Base-by-base conservation (phyloP, 1,139 yeast species). In the Barnettozyma hawaiiensis region DNA sequence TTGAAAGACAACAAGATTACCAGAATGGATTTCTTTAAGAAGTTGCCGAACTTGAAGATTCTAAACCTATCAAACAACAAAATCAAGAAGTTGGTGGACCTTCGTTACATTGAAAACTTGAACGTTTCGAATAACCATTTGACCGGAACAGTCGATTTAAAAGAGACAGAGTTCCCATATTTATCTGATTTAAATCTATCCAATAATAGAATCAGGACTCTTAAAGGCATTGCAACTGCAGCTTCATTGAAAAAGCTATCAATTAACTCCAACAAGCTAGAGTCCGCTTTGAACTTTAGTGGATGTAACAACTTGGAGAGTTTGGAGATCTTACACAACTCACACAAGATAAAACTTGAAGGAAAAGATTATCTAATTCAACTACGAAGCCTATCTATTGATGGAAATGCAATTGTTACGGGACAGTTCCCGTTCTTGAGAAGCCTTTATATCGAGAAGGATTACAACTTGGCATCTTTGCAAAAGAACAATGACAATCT, bases 1-100 rank as follows among this genome's bases (percentile, higher is more conserved):
- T 34, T 55, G 24, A 50, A 52, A 24, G 22, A 39, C 11, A 56
- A 56, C 23, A 39, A 45, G n/a, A 46, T 56, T 3, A 36, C 50
- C 12, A 44, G 41, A n/a, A 38, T 55, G 45, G 39, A 35, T 8
- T 31, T 34, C 8, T 56, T 56, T 29, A 22, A 42, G 10, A 27
- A 43, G 3, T 42, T 56, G 35, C 34, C 37, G 19, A 47, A 40
- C 22, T 41, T 57, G 14, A 41, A 53, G 32, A 38, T 39, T 7
- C 40, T 57, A 21, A 40, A 47, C 24, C 38, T 55, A 9, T 44
- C 52, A 2, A 31, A 45, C 18, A 54, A 56, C 31, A 31, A 41
- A n/a, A 43, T 55, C 6, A 37, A 35, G 5, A 26, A 38, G 4
- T 16, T 54, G 11, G 43, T 46, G 4, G 45, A 47, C 7, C 31